phyloP scores from a whole-genome alignment of 306 rosid species.

The Myrica gale region DNA sequence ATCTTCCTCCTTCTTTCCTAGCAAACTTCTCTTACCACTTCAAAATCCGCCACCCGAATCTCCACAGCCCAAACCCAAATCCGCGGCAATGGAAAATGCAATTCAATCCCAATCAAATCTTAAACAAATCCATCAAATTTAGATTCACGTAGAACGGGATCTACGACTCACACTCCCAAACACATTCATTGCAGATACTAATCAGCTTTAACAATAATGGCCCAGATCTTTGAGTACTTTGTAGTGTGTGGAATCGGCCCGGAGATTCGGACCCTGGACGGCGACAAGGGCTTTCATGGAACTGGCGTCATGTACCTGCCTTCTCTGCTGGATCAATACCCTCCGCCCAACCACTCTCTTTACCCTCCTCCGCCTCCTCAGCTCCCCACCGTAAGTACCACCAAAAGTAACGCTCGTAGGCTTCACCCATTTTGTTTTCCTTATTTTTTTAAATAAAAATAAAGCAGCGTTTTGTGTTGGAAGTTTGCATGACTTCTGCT shows the following conservation, averaged over 20 bases:
- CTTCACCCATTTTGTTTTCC: neutral
- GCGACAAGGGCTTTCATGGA: constrained; percentile 84
- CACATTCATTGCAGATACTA: neutral
- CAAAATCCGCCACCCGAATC: neutral
- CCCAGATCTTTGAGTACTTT: constrained; percentile 91
- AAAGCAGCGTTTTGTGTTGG: neutral
- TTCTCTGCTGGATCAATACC: constrained; percentile 81
- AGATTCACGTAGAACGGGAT: neutral
- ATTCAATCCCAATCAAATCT: neutral
- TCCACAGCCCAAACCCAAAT: neutral
- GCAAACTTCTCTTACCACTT: neutral
- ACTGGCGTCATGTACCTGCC: constrained; percentile 55
- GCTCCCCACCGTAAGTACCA: constrained; percentile 71
- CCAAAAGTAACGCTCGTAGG: neutral
- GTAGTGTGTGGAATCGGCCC: constrained; percentile 98
- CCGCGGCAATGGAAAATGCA: neutral
- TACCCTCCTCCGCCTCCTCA: constrained; percentile 98
- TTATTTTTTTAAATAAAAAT: neutral
- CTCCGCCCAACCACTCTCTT: constrained; percentile 72
- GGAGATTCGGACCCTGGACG: constrained; percentile 83
- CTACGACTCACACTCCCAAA: neutral
- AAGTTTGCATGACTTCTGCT: neutral
- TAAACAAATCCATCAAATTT: neutral
- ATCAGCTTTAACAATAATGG: constrained; percentile 44
- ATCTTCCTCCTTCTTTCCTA: neutral